A percentile compares a stretch with the other conserved stretches of the same genome.
These are phyloP conservation scores for Ceraceosorus guamensis DNA, from an alignment of 1,284 basidiomycete species.

Conservation along the genomic window DNA sequence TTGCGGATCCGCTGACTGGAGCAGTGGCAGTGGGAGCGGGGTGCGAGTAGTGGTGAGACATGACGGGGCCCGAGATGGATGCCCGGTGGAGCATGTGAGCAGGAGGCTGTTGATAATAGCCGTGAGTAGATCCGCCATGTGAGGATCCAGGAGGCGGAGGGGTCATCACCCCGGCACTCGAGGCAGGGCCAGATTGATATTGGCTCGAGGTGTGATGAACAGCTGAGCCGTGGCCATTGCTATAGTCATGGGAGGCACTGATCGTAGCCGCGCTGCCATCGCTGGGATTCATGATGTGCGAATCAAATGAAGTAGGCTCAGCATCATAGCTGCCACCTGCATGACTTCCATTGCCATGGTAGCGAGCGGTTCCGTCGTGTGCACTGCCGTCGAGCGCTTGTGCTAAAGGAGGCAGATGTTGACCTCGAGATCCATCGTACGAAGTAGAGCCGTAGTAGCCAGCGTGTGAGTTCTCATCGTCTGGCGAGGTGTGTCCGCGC, in stretches of 20 bases:
- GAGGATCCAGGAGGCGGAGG: conserved; percentile 6
- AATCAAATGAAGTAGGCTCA: not conserved
- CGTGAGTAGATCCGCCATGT: not conserved
- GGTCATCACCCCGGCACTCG: conserved; percentile 4
- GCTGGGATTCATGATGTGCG: not conserved
- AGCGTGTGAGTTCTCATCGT: too few relatives aligned
- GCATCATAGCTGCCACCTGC: not conserved
- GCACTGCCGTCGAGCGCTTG: conserved; percentile 5
- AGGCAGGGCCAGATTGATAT: not conserved
- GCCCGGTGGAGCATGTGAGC: conserved; percentile 19
- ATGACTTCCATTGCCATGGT: too few relatives aligned
- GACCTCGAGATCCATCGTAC: conserved; percentile 1
- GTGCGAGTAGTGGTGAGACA: conserved; percentile 8
- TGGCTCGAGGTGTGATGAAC: not conserved
- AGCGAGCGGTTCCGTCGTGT: not conserved
- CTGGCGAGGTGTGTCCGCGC: too few relatives aligned
- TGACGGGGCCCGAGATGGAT: conserved; percentile 31
- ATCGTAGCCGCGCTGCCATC: not conserved
- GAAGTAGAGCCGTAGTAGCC: too few relatives aligned
- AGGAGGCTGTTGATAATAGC: conserved; percentile 3
- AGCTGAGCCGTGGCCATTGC: not conserved
- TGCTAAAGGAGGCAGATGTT: conserved; percentile 8
- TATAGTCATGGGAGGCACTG: not conserved
- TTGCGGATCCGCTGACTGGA: not conserved
- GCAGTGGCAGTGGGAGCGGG: not conserved